phyloP scores from a whole-genome alignment of 2,329 filamentous ascomycete species.

The Chaetothyriales sp. region DNA sequence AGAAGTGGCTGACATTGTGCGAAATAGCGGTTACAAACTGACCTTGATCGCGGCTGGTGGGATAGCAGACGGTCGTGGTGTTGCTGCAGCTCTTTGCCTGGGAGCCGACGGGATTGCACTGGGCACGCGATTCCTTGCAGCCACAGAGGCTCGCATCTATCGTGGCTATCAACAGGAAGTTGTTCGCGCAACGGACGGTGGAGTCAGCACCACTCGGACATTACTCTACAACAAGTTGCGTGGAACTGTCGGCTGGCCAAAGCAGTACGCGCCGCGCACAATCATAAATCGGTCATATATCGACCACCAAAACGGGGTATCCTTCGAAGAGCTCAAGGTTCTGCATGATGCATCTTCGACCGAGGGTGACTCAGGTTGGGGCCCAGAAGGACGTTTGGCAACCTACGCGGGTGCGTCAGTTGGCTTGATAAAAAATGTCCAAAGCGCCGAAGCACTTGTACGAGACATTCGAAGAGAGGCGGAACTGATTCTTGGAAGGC shows the following conservation, averaged over 20 bases:
- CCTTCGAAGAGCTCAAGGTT: slow-evolving; percentile 34
- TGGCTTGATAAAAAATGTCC: slow-evolving; percentile 32
- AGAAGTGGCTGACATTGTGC: slow-evolving; percentile 33
- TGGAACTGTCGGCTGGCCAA: slow-evolving; percentile 47
- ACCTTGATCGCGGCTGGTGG: slow-evolving; percentile 40
- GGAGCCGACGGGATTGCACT: slow-evolving; percentile 43
- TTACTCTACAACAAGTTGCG: slow-evolving; percentile 41
- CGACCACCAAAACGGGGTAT: slow-evolving; percentile 9
- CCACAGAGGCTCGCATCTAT: slow-evolving; percentile 32
- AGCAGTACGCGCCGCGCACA: slow-evolving; percentile 42
- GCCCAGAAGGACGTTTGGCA: slow-evolving; percentile 34
- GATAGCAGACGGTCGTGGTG: slow-evolving; percentile 38
- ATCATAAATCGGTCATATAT: slow-evolving; percentile 41
- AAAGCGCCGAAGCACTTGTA: slow-evolving; percentile 29
- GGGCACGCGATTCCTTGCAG: slow-evolving; percentile 51
- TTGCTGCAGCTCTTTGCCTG: slow-evolving; percentile 36
- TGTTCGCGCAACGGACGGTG: slow-evolving; percentile 37
- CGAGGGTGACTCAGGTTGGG: slow-evolving; percentile 36
- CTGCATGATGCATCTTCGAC: slow-evolving; percentile 28
- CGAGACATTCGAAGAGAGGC: slow-evolving; percentile 20
- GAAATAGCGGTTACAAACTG: slow-evolving; percentile 20
- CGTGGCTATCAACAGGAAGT: slow-evolving; percentile 37
- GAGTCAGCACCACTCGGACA: slow-evolving; percentile 35
- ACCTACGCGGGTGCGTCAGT: slow-evolving; percentile 38
- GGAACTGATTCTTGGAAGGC: background rate